These are phyloP conservation scores for Dendrobium officinale DNA, from an alignment of 106 monocot species.

Conservation along the genomic window DNA sequence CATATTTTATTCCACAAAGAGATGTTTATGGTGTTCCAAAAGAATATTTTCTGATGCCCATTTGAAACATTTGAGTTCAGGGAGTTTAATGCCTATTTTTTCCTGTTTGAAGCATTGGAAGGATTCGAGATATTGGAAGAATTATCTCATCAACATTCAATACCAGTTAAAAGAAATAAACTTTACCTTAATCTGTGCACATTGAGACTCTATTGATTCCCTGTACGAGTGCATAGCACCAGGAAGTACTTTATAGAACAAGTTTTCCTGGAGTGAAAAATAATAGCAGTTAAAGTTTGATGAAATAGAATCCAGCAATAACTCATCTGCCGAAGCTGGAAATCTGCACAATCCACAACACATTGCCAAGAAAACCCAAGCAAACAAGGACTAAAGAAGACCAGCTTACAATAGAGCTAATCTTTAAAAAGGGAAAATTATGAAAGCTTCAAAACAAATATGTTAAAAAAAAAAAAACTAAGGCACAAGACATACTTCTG, in stretches of 20 bases:
- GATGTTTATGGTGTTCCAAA: not conserved
- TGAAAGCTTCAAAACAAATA: not conserved
- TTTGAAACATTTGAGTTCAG: not conserved
- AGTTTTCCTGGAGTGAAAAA: conserved; percentile 43
- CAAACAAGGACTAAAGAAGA: not conserved
- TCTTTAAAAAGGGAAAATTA: not conserved
- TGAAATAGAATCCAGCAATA: not conserved
- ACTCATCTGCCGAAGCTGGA: not conserved
- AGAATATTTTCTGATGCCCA: not conserved
- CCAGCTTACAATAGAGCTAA: not conserved
- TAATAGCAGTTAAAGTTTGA: not conserved
- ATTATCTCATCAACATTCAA: not conserved
- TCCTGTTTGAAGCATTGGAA: not conserved
- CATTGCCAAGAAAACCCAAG: not conserved
- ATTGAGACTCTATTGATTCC: conserved; percentile 57
- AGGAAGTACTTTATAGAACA: conserved; percentile 64
- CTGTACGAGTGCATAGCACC: conserved; percentile 84
- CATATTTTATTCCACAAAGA: not conserved
- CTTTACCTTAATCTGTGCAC: conserved; percentile 32
- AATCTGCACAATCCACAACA: not conserved
- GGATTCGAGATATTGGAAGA: not conserved
- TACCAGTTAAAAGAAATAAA: not conserved
- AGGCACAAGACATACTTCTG: conserved; percentile 44
- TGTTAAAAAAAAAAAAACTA: not conserved
- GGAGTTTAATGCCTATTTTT: not conserved